phyloP scores from a whole-genome alignment of 495 filamentous ascomycete genomes.

The Trichoderma erinaceum region DNA sequence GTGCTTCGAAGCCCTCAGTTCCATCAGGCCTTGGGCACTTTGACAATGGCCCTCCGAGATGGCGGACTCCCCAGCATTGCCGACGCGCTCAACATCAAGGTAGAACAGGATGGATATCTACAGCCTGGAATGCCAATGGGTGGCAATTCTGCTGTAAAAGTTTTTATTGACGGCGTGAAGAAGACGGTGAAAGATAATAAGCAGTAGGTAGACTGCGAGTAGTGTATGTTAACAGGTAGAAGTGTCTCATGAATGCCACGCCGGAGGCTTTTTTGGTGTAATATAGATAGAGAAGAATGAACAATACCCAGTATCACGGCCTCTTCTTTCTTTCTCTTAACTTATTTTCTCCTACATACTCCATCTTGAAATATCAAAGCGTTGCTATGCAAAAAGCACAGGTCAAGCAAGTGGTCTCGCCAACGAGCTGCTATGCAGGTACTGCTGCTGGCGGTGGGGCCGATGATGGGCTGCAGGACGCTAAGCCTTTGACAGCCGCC shows the following conservation, averaged over 20 bases:
- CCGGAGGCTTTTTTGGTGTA: no score
- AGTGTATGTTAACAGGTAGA: not conserved
- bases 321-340: no score
- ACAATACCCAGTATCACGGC: no score
- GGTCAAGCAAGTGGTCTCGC: not conserved
- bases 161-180: conserved; percentile 83
- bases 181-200: conserved; percentile 55
- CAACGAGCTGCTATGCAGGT: conserved; percentile 4
- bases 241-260: not conserved
- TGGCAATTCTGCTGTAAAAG: conserved; percentile 81
- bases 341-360: no score
- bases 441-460: conserved; percentile 1
- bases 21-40: conserved; percentile 71
- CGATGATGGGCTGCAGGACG: not conserved
- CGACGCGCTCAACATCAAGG: conserved; percentile 70
- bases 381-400: not conserved
- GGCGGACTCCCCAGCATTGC: conserved; percentile 88
- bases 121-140: conserved; percentile 73
- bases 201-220: not conserved
- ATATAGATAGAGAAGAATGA: no score
- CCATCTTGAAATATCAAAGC: no score
- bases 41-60: conserved; percentile 83
- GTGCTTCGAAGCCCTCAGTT: conserved; percentile 92
- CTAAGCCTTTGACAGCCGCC: not conserved
- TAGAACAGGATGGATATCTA: conserved; percentile 77